Evolutionary conservation across 768 basidiomycete species (phyloP), one percentile per base, ranked within the genome.

Genomic region (Lentinula boryana): DNA sequence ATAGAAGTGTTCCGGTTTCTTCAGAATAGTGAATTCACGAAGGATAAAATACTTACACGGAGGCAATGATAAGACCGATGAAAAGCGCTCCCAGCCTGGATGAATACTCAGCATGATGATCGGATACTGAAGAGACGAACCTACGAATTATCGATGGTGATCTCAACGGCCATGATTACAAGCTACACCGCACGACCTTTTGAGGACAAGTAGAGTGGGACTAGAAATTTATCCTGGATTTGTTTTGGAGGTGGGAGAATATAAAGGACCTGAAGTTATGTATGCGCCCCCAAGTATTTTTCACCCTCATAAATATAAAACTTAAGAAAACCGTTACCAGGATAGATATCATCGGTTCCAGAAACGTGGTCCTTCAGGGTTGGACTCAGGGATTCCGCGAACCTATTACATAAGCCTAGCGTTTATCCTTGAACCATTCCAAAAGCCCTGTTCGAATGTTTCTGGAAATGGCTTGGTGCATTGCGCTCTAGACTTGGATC

Each of bases 61-160:
- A 43, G 40, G 57, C 27, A 27, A 58, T 46, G 21, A 58, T 58
- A n/a, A 58, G 57, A 5, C 57, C 57, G 23, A 50, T 50, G 46
- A 58, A 58, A 35, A 58, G 46, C 5, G 57, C 57, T 35, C 57
- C 57, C n/a, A 58, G 36, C 31, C 57, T 58, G 40, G 5, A 35
- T 18, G 43, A 41, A 15, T 21, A 35, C 10, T 32, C 32, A 13
- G 38, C 5, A n/a, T 8, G 12, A 53, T 32, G 33, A 32, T 53
- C n/a, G 53, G 35, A 55, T 16, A 18, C 33, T n/a, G 32, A 21
- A 27, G 27, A n/a, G 9, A 7, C 10, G 23, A 13, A 44, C 55
- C 3, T 43, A 56, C 55, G 55, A 40, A 23, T 56, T 56, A 41
- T 56, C 55, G n/a, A 56, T 40, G 27, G n/a, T 56, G 23, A 43